Conservation (phyloP, 306 rosid genomes). For the Hylodesmum podocarpum region DNA sequence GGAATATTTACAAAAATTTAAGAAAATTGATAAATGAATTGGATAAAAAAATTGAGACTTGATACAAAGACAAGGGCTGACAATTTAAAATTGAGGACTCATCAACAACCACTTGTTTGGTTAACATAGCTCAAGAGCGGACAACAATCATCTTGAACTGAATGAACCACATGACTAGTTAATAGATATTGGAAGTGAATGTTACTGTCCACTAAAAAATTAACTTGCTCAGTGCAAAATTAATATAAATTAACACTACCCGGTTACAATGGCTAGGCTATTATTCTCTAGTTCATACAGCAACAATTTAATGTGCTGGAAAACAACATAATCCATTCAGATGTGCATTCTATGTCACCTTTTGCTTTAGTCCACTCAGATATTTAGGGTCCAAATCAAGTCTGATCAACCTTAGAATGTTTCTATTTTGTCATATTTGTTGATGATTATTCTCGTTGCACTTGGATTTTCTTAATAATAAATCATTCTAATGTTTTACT, state of each 20-base stretch:
- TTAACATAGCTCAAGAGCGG: background rate
- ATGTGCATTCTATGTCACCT: background rate
- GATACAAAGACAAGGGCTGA: background rate
- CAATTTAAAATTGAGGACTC: background rate
- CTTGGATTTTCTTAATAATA: background rate
- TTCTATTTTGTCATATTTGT: background rate
- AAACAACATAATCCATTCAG: background rate
- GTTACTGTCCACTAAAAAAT: background rate
- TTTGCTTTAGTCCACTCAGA: background rate
- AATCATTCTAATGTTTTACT: background rate
- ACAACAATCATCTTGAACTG: constrained; percentile 1
- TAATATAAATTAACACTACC: background rate
- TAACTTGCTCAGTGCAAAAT: background rate
- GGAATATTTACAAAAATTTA: background rate
- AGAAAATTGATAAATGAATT: background rate
- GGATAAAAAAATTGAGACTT: background rate
- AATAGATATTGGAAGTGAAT: background rate
- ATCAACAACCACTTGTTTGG: background rate
- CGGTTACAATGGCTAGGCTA: background rate
- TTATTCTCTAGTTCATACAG: background rate
- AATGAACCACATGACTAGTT: background rate
- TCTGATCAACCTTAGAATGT: background rate
- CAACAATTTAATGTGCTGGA: background rate
- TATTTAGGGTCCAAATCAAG: background rate
- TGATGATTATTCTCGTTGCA: background rate